A percentile compares a stretch with the other conserved stretches of the same genome.
These are phyloP conservation scores for Sclerotinia subarctica DNA, from an alignment of 2,329 filamentous ascomycete species.

Conservation along the genomic window DNA sequence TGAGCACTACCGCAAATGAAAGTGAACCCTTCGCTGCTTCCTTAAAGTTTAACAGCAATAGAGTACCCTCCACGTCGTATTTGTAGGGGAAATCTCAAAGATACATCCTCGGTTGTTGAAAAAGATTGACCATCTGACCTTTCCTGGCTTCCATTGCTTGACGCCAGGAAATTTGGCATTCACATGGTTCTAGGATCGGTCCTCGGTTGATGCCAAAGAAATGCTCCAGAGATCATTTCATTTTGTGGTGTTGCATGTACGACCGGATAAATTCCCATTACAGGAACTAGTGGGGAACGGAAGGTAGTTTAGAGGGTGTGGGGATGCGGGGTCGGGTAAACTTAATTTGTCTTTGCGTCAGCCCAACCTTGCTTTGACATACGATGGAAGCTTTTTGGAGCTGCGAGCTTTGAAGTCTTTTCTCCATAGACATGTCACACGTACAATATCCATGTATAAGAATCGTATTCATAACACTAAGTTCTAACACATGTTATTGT, in stretches of 20 bases:
- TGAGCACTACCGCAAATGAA: not conserved
- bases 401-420: not conserved
- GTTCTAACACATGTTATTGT: not conserved
- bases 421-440: too few relatives aligned
- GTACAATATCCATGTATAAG: not conserved
- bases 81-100: not conserved
- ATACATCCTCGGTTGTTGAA: constrained; percentile 1
- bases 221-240: not conserved
- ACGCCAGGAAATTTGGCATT: not conserved
- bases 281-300: not conserved
- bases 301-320: not conserved
- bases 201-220: not conserved
- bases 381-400: not conserved
- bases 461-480: not conserved
- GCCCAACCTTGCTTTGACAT: not conserved
- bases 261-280: not conserved
- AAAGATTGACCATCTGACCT: not conserved
- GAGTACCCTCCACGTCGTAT: not conserved
- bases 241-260: not conserved
- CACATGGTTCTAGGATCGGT: not conserved
- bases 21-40: not conserved
- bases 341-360: not conserved
- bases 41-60: not conserved
- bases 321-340: not conserved
- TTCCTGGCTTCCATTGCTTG: not conserved